Conservation (phyloP, 75 land plant species). For the Pinus taeda region DNA sequence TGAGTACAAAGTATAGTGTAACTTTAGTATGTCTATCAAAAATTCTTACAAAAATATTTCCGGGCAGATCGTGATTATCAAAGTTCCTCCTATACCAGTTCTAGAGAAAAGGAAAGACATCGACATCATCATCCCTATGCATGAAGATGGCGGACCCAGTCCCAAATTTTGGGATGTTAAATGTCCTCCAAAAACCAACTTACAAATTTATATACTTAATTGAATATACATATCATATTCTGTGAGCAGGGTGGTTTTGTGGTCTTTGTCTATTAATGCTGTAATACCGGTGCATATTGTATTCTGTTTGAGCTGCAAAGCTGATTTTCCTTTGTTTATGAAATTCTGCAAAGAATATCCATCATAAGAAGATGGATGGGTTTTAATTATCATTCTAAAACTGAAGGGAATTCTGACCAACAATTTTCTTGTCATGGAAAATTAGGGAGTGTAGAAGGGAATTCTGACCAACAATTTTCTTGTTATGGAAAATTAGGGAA, state of each 20-base stretch:
- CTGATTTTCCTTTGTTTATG: not conserved
- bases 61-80: conserved; percentile 55
- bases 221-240: not conserved
- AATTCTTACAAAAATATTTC: conserved; percentile 7
- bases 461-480: not conserved
- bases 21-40: not conserved
- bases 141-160: not conserved
- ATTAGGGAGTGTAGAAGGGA: not conserved
- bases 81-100: conserved; percentile 19
- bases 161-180: not conserved
- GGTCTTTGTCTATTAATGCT: not conserved
- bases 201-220: not conserved
- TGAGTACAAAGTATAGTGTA: not conserved
- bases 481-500: not conserved
- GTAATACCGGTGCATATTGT: not conserved
- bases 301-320: not conserved
- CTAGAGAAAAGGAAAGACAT: conserved; percentile 59
- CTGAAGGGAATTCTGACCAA: not conserved
- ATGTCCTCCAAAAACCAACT: not conserved
- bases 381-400: not conserved
- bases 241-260: not conserved
- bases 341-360: not conserved
- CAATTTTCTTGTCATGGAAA: not conserved
- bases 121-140: conserved; percentile 61
- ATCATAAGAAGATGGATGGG: not conserved